Percentiles rank a stretch among this genome's conserved stretches.
Evolutionary conservation across 2,329 filamentous ascomycete species (phyloP).

Genomic region (Scolecobasidium constrictum): DNA sequence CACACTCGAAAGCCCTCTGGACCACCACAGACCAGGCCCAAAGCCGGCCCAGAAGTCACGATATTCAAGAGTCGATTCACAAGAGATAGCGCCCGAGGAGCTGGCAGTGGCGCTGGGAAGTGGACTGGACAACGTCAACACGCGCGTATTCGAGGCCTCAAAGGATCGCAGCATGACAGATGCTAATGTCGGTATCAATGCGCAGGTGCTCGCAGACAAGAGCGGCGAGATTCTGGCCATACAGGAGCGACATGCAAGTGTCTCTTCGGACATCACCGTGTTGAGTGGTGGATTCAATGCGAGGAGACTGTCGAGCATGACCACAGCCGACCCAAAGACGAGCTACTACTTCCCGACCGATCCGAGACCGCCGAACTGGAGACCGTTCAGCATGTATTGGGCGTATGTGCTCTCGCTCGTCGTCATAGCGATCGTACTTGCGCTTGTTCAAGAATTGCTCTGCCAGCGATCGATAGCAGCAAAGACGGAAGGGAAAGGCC

Average conservation of each 20-base stretch:
- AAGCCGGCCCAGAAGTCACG: constrained; percentile 16
- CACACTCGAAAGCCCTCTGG: constrained; percentile 18
- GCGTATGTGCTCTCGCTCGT: constrained; percentile 24
- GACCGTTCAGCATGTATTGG: constrained; percentile 27
- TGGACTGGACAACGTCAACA: constrained; percentile 22
- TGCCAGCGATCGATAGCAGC: constrained; percentile 23
- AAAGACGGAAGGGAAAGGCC: constrained; percentile 15
- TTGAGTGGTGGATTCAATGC: constrained; percentile 14
- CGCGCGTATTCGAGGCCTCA: not conserved
- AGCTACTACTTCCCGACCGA: constrained; percentile 29
- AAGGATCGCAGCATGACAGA: constrained; percentile 1
- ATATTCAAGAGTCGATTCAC: constrained; percentile 23
- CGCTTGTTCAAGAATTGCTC: constrained; percentile 24
- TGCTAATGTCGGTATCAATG: constrained; percentile 3
- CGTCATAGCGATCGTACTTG: constrained; percentile 22
- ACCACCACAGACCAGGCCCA: not conserved
- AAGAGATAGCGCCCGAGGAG: constrained; percentile 11
- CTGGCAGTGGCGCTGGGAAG: constrained; percentile 17
- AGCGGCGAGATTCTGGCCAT: constrained; percentile 33
- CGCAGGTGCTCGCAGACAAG: constrained; percentile 23
- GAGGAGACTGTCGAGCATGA: constrained; percentile 19
- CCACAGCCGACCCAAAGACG: constrained; percentile 17
- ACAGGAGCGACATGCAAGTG: constrained; percentile 18
- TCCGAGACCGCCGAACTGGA: constrained; percentile 28
- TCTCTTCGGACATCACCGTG: constrained; percentile 30